Evolutionary conservation across 2,329 filamentous ascomycete species (phyloP).

Genomic region (Colletotrichum trifolii): DNA sequence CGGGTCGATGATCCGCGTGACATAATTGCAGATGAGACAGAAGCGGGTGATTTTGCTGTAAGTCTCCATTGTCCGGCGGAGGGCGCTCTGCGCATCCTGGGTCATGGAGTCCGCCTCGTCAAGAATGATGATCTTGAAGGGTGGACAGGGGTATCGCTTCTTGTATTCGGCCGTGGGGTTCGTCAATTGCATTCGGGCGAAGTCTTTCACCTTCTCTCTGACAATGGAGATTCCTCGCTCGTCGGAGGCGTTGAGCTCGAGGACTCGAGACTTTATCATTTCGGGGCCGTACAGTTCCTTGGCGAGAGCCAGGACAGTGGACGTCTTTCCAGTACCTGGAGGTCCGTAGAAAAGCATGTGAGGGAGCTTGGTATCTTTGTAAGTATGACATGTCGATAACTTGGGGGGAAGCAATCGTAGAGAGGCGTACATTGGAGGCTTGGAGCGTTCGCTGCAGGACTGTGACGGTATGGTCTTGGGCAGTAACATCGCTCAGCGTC

Average conservation of each 20-base stretch:
- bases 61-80: constrained; percentile 97
- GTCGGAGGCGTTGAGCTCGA: constrained; percentile 98
- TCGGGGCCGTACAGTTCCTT: constrained; percentile 98
- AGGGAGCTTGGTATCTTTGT: constrained; percentile 70
- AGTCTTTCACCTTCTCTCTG: constrained; percentile 97
- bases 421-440: constrained; percentile 81
- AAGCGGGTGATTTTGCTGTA: constrained; percentile 97
- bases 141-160: constrained; percentile 87
- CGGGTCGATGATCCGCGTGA: constrained; percentile 97
- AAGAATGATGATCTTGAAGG: constrained; percentile 98
- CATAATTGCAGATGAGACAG: constrained; percentile 98
- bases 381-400: constrained; percentile 10
- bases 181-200: constrained; percentile 93
- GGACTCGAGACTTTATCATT: constrained; percentile 91
- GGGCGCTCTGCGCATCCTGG: constrained; percentile 93
- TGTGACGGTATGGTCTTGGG: constrained; percentile 96
- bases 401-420: background rate
- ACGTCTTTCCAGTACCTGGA: constrained; percentile 97
- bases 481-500: constrained; percentile 91
- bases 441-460: constrained; percentile 93
- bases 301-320: constrained; percentile 94
- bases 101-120: constrained; percentile 99
- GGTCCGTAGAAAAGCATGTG: constrained; percentile 99
- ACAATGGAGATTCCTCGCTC: constrained; percentile 98
- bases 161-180: constrained; percentile 79